phyloP scores from a whole-genome alignment of 352 stramenopile genomes.

The Pythium phragmiticola region DNA sequence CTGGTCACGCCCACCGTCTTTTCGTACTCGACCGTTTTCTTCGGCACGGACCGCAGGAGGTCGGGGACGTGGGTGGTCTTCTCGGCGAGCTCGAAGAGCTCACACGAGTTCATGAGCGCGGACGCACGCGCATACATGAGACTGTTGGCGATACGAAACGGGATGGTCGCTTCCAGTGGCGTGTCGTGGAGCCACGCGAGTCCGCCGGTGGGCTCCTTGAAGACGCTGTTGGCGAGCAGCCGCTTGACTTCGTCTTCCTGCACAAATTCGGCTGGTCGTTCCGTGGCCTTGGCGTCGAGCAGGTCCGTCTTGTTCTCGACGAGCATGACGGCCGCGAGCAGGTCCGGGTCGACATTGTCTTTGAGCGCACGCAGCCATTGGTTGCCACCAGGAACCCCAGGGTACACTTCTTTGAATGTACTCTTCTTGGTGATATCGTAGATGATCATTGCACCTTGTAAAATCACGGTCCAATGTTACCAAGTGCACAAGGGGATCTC shows the following conservation, averaged over 20 bases:
- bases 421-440: slow-evolving; percentile 63
- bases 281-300: slow-evolving; percentile 32
- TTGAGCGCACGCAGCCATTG: slow-evolving; percentile 66
- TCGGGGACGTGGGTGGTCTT: slow-evolving; percentile 31
- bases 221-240: slow-evolving; percentile 42
- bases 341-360: slow-evolving; percentile 51
- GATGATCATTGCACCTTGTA: slow-evolving; percentile 57
- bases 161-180: slow-evolving; percentile 37
- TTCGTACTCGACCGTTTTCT: slow-evolving; percentile 48
- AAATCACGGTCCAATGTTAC: neutral
- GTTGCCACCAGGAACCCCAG: slow-evolving; percentile 40
- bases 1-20: slow-evolving; percentile 40
- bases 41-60: slow-evolving; percentile 31
- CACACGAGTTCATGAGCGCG: slow-evolving; percentile 51
- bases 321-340: slow-evolving; percentile 62
- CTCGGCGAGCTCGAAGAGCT: slow-evolving; percentile 61
- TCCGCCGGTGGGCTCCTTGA: slow-evolving; percentile 46
- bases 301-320: slow-evolving; percentile 78
- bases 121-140: slow-evolving; percentile 70
- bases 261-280: slow-evolving; percentile 42
- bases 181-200: slow-evolving; percentile 58
- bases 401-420: slow-evolving; percentile 71
- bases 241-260: slow-evolving; percentile 51
- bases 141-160: slow-evolving; percentile 60
- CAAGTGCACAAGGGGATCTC: no score